Evolutionary conservation across 2,329 filamentous ascomycete species (phyloP), one percentile per base, ranked within the genome.

Genomic region (Botrytis paeoniae): DNA sequence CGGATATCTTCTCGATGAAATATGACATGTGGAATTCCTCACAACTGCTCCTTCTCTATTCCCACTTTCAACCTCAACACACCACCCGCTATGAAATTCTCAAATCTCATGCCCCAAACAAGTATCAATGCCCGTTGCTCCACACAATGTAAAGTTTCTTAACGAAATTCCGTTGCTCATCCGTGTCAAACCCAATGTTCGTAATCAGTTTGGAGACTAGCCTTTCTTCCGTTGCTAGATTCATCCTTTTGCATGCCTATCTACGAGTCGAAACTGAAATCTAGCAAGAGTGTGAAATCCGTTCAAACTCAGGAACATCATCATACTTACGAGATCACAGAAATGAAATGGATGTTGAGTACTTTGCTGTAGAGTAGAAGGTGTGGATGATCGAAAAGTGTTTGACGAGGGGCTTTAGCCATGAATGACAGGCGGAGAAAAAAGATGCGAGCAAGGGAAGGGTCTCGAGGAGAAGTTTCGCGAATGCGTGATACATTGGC

Each of bases 281-380:
- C 18, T 29, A 14, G 14, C n/a, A 29, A 54, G 2, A 29, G 25
- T 3, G 16, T 18, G 2, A 8, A 29, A 18, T 29, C 14, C 5
- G 6, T 16, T 29, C 3, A 54, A 29, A 29, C 6, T 54, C 1
- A n/a, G 22, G 14, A 3, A 29, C 2, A 8, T 6, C 12, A 54
- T 16, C n/a, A n/a, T 18, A n/a, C 16, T 16, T 29, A 29, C 0
- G 3, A 0, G 29, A 5, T 54, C 12, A 8, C n/a, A 2, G 14
- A 29, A 3, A 29, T 16, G 8, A 29, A 8, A 1, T n/a, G 14
- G 5, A 16, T 29, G 14, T 10, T 14, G 48, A 54, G 48, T 54
- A n/a, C 2, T 16, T n/a, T n/a, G 12, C 1, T 54, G 48, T 6
- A 54, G 48, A 54, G 4, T 1, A 14, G 1, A 16, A 7, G 5